A percentile compares a stretch with the other conserved stretches of the same genome.
These are phyloP conservation scores for Diaporthe caulivora DNA, from an alignment of 2,329 filamentous ascomycete genomes.

Conservation along the genomic window DNA sequence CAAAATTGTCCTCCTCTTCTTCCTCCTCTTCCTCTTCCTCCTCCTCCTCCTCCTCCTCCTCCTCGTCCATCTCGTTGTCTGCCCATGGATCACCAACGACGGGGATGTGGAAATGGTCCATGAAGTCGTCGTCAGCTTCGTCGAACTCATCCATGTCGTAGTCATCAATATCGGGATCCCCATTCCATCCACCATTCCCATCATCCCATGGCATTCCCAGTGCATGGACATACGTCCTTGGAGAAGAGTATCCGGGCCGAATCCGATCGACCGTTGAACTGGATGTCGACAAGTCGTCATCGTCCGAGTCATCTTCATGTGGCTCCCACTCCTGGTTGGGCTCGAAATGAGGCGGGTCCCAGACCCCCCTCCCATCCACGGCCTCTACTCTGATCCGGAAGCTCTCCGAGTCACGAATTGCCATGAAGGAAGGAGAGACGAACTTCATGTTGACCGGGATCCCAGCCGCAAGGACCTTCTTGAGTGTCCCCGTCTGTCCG, in stretches of 20 bases:
- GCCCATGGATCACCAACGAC: not conserved
- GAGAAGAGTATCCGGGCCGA: not conserved
- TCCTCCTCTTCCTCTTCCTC: constrained; percentile 5
- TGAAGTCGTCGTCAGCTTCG: not conserved
- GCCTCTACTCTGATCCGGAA: constrained; percentile 11
- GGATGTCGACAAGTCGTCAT: not conserved
- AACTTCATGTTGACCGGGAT: constrained; percentile 43
- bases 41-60: not conserved
- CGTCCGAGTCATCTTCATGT: constrained; percentile 23
- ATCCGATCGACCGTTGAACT: not conserved
- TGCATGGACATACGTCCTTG: not conserved
- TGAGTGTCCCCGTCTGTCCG: constrained; percentile 44
- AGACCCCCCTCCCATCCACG: not conserved
- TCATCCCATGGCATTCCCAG: not conserved
- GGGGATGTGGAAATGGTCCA: not conserved
- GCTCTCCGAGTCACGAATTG: constrained; percentile 25
- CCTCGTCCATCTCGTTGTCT: not conserved
- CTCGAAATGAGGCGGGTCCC: not conserved
- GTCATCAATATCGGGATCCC: not conserved
- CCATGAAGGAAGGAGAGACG: constrained; percentile 24
- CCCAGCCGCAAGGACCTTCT: constrained; percentile 44
- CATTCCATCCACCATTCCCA: not conserved
- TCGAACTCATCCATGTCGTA: not conserved
- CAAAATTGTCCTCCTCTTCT: not conserved
- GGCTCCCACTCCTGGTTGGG: constrained; percentile 25